Percentiles rank a stretch among this genome's conserved stretches.
phyloP scores from a whole-genome alignment of 805 yeast species.

The Vanderwaltozyma tropicalis region DNA sequence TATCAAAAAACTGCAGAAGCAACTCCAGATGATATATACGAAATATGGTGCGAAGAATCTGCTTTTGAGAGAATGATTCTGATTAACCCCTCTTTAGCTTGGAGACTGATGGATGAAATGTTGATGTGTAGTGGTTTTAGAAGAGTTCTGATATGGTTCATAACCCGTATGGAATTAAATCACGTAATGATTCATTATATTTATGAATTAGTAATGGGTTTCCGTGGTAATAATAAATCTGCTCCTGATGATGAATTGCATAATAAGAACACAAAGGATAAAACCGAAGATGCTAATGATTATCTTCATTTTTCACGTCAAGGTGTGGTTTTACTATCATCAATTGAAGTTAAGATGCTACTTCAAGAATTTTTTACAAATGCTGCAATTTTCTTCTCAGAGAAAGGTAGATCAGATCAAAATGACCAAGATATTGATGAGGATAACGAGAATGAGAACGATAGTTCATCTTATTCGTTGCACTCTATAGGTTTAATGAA shows the following conservation, averaged over 20 bases:
- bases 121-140: constrained; percentile 59
- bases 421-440: constrained; percentile 3
- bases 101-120: constrained; percentile 56
- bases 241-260: too few species aligned
- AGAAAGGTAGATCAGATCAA: constrained; percentile 21
- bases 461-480: constrained; percentile 24
- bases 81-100: constrained; percentile 42
- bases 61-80: constrained; percentile 44
- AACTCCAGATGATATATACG: constrained; percentile 44
- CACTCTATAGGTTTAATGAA: constrained; percentile 36
- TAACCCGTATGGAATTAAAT: constrained; percentile 51
- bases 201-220: constrained; percentile 46
- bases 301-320: constrained; percentile 45
- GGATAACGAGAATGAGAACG: constrained; percentile 8
- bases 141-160: constrained; percentile 53
- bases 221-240: constrained; percentile 51
- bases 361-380: constrained; percentile 61
- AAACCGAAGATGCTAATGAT: neutral
- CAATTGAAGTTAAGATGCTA: constrained; percentile 54
- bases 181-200: constrained; percentile 50
- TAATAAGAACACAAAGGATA: too few species aligned
- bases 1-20: too few species aligned
- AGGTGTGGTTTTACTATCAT: constrained; percentile 45
- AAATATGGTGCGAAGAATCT: constrained; percentile 34
- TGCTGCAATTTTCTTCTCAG: constrained; percentile 35